phyloP scores from a whole-genome alignment of 1,284 basidiomycete species.

The Baeospora myosura region DNA sequence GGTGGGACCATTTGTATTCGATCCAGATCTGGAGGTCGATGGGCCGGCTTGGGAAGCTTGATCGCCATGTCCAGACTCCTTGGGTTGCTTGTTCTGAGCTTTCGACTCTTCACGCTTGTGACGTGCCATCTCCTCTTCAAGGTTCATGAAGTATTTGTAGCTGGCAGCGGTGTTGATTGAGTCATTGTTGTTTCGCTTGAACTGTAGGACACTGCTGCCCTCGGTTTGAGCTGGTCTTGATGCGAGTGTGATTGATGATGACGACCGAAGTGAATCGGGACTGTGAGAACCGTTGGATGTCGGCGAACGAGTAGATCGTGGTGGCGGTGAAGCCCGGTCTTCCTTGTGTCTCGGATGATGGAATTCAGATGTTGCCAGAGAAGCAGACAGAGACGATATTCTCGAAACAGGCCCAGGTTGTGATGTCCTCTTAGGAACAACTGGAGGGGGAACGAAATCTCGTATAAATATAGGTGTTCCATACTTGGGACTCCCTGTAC shows the following conservation, averaged over 20 bases:
- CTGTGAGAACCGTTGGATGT: conserved; percentile 23
- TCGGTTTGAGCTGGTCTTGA: conserved; percentile 23
- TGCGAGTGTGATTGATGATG: conserved; percentile 29
- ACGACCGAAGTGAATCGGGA: conserved; percentile 19
- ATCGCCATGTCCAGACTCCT: conserved; percentile 4
- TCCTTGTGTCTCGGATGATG: conserved; percentile 37
- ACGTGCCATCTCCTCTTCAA: conserved; percentile 52
- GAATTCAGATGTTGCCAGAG: conserved; percentile 54
- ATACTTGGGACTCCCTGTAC: conserved; percentile 21
- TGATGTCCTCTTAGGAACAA: conserved; percentile 27
- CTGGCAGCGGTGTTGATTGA: conserved; percentile 59
- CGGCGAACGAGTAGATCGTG: conserved; percentile 23
- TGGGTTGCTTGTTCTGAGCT: conserved; percentile 13
- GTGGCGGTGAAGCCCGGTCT: conserved; percentile 8
- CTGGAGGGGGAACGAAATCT: conserved; percentile 47
- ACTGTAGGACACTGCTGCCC: conserved; percentile 32
- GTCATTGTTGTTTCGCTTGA: conserved; percentile 55
- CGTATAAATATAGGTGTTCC: conserved; percentile 24
- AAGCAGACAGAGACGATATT: conserved; percentile 62
- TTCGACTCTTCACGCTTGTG: conserved; percentile 19
- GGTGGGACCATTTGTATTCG: background rate
- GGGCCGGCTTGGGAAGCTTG: background rate
- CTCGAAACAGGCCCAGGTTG: conserved; percentile 31
- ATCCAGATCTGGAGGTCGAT: background rate
- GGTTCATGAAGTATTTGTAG: conserved; percentile 52